Base-by-base conservation (phyloP, 345 rosid genomes). In the Aquilaria yunnanensis region DNA sequence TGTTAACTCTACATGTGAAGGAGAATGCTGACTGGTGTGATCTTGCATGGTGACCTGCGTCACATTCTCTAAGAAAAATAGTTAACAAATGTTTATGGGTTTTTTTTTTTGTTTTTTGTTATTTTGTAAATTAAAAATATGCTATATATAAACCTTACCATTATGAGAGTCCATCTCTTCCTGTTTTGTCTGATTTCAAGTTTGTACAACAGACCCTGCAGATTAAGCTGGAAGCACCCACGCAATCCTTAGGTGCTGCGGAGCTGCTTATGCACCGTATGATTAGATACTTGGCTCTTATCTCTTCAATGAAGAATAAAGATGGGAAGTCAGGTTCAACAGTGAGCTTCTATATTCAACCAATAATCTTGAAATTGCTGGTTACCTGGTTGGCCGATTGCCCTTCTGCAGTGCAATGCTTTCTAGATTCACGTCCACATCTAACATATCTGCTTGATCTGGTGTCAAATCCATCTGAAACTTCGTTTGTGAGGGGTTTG, bases 181-280 rank as follows among this genome's bases (percentile, higher is more conserved):
- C 43, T 37, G 43, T 37, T 37, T 37, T 37, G 43, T 37, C 43
- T 37, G 43, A 37, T 37, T 37, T 37, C 43, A 37, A 37, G 43
- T 4, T 5, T 37, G 43, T 37, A 37, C 43, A 5, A 37, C 8
- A 91, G 97, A 93, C 78, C 72, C 65, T 91, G 29, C 74, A 62
- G 68, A 86, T 88, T 49, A 93, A 86, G 68, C 86, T 91, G 5
- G 93, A 84, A 62, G 78, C 91, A 63, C 85, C 78, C 48, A 70
- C 70, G 56, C 79, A 83, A 51, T 84, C 96, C 41, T 73, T 91
- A 67, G 93, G 96, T 68, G 76, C 78, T 69, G 74, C 88, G n/a
- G 97, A 91, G 76, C 85, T 88, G 14, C 80, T 91, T 45, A 80
- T 88, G 79, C 91, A 88, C 69, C 91, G 84, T 61, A 81, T 88